These are phyloP conservation scores for Colletotrichum salicis DNA, from an alignment of 2,329 filamentous ascomycete genomes.

Conservation along the genomic window DNA sequence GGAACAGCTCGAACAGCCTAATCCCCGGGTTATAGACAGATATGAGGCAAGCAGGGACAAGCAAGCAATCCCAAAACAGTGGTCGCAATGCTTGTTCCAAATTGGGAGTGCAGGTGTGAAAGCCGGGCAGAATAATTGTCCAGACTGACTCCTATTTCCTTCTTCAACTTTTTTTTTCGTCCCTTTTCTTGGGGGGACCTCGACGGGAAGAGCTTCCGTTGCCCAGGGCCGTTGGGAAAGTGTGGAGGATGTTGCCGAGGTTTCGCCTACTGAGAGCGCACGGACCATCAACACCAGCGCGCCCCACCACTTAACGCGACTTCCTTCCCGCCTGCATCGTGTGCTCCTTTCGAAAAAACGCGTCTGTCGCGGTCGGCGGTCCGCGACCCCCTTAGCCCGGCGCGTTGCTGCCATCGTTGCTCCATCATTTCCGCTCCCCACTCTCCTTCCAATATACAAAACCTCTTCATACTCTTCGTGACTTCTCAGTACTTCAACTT, in stretches of 20 bases:
- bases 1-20: not conserved
- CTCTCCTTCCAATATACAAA: slow-evolving; percentile 33
- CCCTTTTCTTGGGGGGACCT: not conserved
- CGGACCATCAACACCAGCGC: slow-evolving; percentile 1
- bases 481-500: slow-evolving; percentile 5
- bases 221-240: not conserved
- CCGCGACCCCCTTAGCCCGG: slow-evolving; percentile 24
- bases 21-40: slow-evolving; percentile 6
- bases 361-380: slow-evolving; percentile 28
- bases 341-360: slow-evolving; percentile 21
- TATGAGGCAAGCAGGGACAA: slow-evolving; percentile 12
- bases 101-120: not conserved
- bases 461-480: slow-evolving; percentile 26
- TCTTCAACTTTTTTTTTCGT: not conserved
- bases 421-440: slow-evolving; percentile 31
- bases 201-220: not conserved
- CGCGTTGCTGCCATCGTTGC: slow-evolving; percentile 29
- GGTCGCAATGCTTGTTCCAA: not conserved
- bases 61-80: slow-evolving; percentile 1
- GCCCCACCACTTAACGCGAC: slow-evolving; percentile 33
- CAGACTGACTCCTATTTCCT: not conserved
- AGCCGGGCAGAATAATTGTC: not conserved
- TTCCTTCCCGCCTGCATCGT: slow-evolving; percentile 18
- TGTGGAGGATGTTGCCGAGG: slow-evolving; percentile 7
- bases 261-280: slow-evolving; percentile 23